Conservation (phyloP, 331 rosid species). For the Rhamnella rubrinervis region DNA sequence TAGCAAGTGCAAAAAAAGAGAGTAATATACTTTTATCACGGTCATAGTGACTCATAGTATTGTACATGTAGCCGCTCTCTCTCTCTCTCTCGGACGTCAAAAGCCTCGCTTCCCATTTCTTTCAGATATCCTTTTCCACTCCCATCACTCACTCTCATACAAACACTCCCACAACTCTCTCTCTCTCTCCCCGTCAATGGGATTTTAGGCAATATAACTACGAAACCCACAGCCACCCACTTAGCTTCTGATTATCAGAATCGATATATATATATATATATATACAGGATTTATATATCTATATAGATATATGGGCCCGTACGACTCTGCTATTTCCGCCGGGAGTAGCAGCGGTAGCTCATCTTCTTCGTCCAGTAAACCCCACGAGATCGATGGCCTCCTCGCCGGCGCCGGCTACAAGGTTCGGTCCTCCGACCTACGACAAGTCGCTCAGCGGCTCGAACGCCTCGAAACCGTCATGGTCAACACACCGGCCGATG, state of each 20-base stretch:
- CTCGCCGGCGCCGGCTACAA: slow-evolving; percentile 77
- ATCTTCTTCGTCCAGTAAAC: slow-evolving; percentile 37
- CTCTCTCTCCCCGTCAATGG: background rate
- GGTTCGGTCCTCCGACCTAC: slow-evolving; percentile 67
- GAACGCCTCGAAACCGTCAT: slow-evolving; percentile 64
- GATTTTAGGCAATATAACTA: slow-evolving; percentile 9
- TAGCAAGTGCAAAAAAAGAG: background rate
- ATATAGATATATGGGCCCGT: slow-evolving; percentile 40
- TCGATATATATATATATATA: background rate
- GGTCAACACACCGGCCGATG: slow-evolving; percentile 52
- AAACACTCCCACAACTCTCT: background rate
- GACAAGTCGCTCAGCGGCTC: slow-evolving; percentile 62
- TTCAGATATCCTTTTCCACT: background rate
- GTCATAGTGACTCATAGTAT: no score
- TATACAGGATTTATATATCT: background rate
- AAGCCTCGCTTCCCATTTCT: background rate
- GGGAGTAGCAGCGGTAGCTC: slow-evolving; percentile 40
- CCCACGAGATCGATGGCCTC: slow-evolving; percentile 53
- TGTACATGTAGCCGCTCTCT: background rate
- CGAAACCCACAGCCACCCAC: slow-evolving; percentile 3
- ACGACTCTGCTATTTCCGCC: slow-evolving; percentile 34
- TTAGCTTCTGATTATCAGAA: slow-evolving; percentile 2
- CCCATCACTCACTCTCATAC: slow-evolving; percentile 16
- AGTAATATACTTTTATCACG: background rate
- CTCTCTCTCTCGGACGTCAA: slow-evolving; percentile 3